A percentile compares a stretch with the other conserved stretches of the same genome.
Evolutionary conservation across 306 rosid species (phyloP).

Genomic region (Glycine soja): DNA sequence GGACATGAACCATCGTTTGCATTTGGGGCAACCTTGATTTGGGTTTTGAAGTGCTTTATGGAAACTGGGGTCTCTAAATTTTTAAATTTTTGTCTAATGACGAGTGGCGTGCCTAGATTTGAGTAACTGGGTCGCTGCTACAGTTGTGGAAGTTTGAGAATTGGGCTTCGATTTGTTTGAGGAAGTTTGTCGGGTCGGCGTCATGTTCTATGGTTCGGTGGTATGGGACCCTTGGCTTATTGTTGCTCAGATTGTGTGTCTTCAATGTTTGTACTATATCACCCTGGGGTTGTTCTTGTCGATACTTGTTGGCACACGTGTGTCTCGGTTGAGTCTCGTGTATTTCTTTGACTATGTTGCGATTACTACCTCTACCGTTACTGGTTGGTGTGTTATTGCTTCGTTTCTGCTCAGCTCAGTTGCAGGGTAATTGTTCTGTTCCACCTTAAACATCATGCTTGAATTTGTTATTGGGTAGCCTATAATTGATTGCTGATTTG

Average conservation of each 20-base stretch:
- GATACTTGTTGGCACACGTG: slow-evolving; percentile 81
- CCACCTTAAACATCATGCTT: slow-evolving; percentile 17
- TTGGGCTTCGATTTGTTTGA: slow-evolving; percentile 40
- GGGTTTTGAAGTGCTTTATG: slow-evolving; percentile 36
- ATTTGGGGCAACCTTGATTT: background rate
- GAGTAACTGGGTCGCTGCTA: slow-evolving; percentile 28
- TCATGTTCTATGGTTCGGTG: slow-evolving; percentile 94
- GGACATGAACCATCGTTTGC: slow-evolving; percentile 21
- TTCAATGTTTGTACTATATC: slow-evolving; percentile 86
- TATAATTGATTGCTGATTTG: slow-evolving; percentile 11
- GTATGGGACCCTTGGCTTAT: slow-evolving; percentile 99
- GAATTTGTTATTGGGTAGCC: slow-evolving; percentile 16
- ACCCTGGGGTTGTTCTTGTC: slow-evolving; percentile 80
- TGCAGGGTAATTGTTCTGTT: slow-evolving; percentile 74
- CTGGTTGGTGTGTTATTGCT: slow-evolving; percentile 90
- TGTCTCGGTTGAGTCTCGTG: slow-evolving; percentile 86
- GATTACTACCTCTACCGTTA: slow-evolving; percentile 68
- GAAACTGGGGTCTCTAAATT: slow-evolving; percentile 37
- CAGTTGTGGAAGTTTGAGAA: slow-evolving; percentile 39
- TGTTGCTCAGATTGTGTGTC: slow-evolving; percentile 89
- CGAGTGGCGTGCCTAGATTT: slow-evolving; percentile 27
- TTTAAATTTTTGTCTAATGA: slow-evolving; percentile 20
- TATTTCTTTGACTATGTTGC: slow-evolving; percentile 95
- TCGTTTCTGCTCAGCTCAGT: slow-evolving; percentile 78
- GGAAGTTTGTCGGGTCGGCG: slow-evolving; percentile 39